phyloP scores from a whole-genome alignment of 441 rosid genomes.

The Populus hybrid region DNA sequence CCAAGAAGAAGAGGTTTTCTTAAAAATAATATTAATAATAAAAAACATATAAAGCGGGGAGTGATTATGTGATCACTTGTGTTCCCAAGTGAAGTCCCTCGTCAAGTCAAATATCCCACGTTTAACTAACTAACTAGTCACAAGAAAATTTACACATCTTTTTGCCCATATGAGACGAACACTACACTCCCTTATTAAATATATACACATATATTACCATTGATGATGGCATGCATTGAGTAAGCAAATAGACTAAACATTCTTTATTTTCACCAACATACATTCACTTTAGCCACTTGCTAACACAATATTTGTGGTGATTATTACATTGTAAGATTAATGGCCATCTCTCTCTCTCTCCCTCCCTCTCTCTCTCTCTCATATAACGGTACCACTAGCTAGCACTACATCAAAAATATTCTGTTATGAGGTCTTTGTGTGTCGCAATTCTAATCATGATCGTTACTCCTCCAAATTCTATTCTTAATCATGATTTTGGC shows the following conservation, averaged over 20 bases:
- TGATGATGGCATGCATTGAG: not conserved
- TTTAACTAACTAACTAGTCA: too few species aligned
- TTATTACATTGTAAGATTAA: not conserved
- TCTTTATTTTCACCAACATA: not conserved
- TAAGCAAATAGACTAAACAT: not conserved
- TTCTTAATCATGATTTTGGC: slow-evolving; percentile 44
- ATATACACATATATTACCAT: not conserved
- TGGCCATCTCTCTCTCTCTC: not conserved
- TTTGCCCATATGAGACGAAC: not conserved
- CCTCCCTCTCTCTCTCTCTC: not conserved
- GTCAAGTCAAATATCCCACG: not conserved
- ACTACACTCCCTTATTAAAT: not conserved
- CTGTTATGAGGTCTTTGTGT: slow-evolving; percentile 32
- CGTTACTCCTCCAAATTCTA: slow-evolving; percentile 33
- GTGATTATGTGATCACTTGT: too few species aligned
- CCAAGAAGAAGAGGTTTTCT: too few species aligned
- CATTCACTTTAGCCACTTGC: not conserved
- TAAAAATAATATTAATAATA: too few species aligned
- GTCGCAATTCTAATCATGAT: slow-evolving; percentile 42
- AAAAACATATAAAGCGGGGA: too few species aligned
- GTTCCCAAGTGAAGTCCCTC: not conserved
- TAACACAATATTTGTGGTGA: not conserved
- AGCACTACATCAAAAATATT: slow-evolving; percentile 14
- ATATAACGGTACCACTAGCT: slow-evolving; percentile 38
- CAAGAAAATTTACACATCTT: not conserved